Conservation (phyloP, 164 flowering plant species). For the Tetrastigma voinierianum region DNA sequence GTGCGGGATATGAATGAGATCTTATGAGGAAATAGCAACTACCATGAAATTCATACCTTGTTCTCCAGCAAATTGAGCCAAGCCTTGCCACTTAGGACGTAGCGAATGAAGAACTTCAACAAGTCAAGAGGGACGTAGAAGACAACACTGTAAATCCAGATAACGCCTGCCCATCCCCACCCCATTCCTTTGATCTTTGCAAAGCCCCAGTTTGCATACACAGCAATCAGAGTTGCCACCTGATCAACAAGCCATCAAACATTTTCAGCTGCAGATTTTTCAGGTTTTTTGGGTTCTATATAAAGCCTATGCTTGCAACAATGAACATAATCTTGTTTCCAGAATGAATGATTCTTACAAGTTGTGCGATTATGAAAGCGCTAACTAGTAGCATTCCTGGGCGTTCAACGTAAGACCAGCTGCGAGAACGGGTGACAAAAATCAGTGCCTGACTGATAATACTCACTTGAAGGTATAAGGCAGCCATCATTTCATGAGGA, state of each 20-base stretch:
- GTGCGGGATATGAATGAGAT: no score
- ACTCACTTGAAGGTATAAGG: constrained; percentile 93
- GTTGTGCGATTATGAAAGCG: constrained; percentile 76
- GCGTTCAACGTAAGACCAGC: constrained; percentile 88
- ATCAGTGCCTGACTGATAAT: constrained; percentile 95
- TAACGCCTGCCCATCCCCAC: constrained; percentile 99
- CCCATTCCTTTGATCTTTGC: constrained; percentile 80
- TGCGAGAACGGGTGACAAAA: constrained; percentile 89
- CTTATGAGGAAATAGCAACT: background rate
- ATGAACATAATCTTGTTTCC: no score
- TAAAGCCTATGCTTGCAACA: no score
- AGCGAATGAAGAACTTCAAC: constrained; percentile 77
- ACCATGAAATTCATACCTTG: constrained; percentile 53
- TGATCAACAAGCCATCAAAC: constrained; percentile 16
- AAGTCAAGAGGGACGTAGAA: constrained; percentile 83
- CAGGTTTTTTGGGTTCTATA: no score
- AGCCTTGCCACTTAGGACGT: constrained; percentile 83
- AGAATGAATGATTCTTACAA: constrained; percentile 44
- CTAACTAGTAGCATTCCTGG: constrained; percentile 69
- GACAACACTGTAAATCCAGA: constrained; percentile 89
- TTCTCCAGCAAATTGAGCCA: constrained; percentile 81
- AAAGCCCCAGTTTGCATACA: constrained; percentile 92
- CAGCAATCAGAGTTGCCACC: constrained; percentile 93
- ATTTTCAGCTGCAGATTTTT: no score
- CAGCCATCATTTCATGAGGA: constrained; percentile 71